Evolutionary conservation across 306 rosid species (phyloP).

Genomic region (Rosa persica): DNA sequence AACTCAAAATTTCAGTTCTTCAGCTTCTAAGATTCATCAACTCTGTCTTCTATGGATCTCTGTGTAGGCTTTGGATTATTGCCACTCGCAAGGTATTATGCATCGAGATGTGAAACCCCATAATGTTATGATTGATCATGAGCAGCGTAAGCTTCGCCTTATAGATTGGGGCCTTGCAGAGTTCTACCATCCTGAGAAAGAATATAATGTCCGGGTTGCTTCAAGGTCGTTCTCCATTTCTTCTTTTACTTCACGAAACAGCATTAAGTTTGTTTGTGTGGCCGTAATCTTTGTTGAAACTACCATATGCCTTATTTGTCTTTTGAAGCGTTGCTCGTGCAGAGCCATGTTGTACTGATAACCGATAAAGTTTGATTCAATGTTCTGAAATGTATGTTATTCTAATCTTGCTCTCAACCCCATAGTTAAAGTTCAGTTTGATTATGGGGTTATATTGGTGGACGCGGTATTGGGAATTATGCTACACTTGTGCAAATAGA

Average conservation of each 20-base stretch:
- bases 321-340: background rate
- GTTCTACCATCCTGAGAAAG: conserved; percentile 47
- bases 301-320: background rate
- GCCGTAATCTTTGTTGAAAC: background rate
- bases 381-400: background rate
- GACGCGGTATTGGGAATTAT: background rate
- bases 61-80: conserved; percentile 45
- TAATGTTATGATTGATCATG: conserved; percentile 49
- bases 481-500: background rate
- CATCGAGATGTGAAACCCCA: conserved; percentile 53
- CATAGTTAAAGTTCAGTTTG: background rate
- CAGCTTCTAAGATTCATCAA: background rate
- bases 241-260: background rate
- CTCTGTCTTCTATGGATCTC: conserved; percentile 3
- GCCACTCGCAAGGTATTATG: conserved; percentile 51
- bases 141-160: conserved; percentile 47
- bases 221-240: conserved; percentile 32
- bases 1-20: background rate
- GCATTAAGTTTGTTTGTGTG: background rate
- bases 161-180: conserved; percentile 53
- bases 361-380: background rate
- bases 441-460: background rate
- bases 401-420: background rate
- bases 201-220: conserved; percentile 48
- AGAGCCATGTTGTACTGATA: background rate